Evolutionary conservation across 2,329 filamentous ascomycete genomes (phyloP).

Genomic region (Aspergillus neotritici): DNA sequence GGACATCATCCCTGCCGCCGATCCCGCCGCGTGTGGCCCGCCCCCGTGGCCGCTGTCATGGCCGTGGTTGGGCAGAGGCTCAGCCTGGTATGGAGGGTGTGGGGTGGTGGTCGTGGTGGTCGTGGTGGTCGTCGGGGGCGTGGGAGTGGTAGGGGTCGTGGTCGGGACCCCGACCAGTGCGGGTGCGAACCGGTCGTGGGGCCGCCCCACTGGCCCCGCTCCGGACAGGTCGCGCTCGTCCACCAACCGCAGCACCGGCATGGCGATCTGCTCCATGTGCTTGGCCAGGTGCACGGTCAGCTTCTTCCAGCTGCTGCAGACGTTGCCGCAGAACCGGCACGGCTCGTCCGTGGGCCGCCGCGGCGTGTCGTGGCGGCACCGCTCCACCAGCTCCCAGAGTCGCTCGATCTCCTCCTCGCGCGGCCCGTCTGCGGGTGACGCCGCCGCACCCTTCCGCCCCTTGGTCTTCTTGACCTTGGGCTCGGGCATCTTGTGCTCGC

Average conservation of each 20-base stretch:
- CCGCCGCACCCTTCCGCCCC: slow-evolving; percentile 47
- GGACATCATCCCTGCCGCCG: slow-evolving; percentile 5
- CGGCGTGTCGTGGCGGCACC: slow-evolving; percentile 65
- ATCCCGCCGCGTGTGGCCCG: slow-evolving; percentile 1
- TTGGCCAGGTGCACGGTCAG: slow-evolving; percentile 87
- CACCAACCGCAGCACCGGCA: slow-evolving; percentile 63
- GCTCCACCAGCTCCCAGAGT: slow-evolving; percentile 72
- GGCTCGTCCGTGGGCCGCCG: slow-evolving; percentile 66
- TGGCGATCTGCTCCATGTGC: slow-evolving; percentile 87
- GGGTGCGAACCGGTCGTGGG: background rate
- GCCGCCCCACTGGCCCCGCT: no score
- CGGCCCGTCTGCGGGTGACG: slow-evolving; percentile 70
- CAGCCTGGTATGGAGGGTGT: no score
- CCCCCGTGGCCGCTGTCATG: no score
- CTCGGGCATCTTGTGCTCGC: slow-evolving; percentile 81
- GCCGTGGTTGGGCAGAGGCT: no score
- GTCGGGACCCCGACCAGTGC: slow-evolving; percentile 7
- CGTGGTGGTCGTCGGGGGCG: slow-evolving; percentile 4
- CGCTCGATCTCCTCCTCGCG: slow-evolving; percentile 48
- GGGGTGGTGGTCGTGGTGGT: no score
- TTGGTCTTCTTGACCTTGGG: slow-evolving; percentile 71
- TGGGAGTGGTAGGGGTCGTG: slow-evolving; percentile 6
- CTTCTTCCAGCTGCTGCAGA: slow-evolving; percentile 83
- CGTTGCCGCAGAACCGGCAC: slow-evolving; percentile 80
- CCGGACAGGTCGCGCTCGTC: slow-evolving; percentile 36